Conservation (phyloP, 2,329 filamentous ascomycete species). For the Sphaerostilbella broomeana region DNA sequence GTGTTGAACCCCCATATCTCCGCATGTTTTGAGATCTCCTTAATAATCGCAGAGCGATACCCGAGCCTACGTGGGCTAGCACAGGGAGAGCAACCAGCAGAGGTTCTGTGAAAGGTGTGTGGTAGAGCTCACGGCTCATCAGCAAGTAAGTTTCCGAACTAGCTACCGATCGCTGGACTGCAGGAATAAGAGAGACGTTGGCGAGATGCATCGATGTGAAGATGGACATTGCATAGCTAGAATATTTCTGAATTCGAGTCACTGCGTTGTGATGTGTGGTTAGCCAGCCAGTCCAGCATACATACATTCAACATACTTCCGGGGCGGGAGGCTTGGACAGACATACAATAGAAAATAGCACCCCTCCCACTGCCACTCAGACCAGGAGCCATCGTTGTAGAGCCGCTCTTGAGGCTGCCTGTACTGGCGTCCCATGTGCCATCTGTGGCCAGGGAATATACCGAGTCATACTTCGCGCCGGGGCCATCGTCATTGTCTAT, state of each 20-base stretch:
- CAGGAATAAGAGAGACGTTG: slow-evolving; percentile 76
- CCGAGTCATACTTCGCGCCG: slow-evolving; percentile 7
- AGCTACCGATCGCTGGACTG: slow-evolving; percentile 64
- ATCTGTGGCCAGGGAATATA: slow-evolving; percentile 22
- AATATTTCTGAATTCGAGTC: slow-evolving; percentile 73
- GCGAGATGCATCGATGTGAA: slow-evolving; percentile 72
- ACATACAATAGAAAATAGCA: slow-evolving; percentile 68
- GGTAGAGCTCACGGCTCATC: slow-evolving; percentile 86
- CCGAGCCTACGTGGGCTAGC: slow-evolving; percentile 67
- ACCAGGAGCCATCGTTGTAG: slow-evolving; percentile 41
- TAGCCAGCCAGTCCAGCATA: slow-evolving; percentile 1
- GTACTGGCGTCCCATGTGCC: slow-evolving; percentile 23
- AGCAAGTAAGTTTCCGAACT: slow-evolving; percentile 80
- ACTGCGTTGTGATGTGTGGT: slow-evolving; percentile 16
- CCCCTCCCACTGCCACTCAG: slow-evolving; percentile 56
- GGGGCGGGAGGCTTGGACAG: not conserved
- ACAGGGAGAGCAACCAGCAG: slow-evolving; percentile 72
- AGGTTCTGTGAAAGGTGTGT: slow-evolving; percentile 73
- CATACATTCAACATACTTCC: not conserved
- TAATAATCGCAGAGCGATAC: slow-evolving; percentile 69
- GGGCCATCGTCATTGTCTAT: slow-evolving; percentile 48
- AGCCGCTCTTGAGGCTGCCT: slow-evolving; percentile 35
- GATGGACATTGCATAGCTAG: slow-evolving; percentile 73
- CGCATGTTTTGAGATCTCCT: slow-evolving; percentile 63
- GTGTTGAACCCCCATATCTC: slow-evolving; percentile 67